These are phyloP conservation scores for Lobulomyces angularis DNA, from an alignment of 192 early-diverging fungal species.

Conservation along the genomic window DNA sequence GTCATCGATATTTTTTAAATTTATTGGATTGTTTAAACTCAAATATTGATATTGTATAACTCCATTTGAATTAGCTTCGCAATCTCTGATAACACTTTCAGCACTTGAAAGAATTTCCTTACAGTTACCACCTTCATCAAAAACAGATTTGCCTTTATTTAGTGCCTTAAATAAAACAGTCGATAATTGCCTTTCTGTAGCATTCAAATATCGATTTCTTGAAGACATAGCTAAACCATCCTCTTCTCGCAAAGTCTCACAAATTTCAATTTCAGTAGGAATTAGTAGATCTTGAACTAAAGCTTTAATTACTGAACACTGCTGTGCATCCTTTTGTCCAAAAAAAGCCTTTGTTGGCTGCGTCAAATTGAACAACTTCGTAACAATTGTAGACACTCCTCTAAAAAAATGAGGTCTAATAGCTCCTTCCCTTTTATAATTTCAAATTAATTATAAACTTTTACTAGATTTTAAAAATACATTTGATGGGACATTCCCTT, in stretches of 20 bases:
- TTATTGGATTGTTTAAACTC: slow-evolving; percentile 56
- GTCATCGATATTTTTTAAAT: slow-evolving; percentile 46
- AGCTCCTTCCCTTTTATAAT: slow-evolving; percentile 52
- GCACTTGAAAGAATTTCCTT: slow-evolving; percentile 7
- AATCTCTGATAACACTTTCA: slow-evolving; percentile 26
- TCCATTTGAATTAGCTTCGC: slow-evolving; percentile 31
- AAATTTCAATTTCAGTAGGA: slow-evolving; percentile 58
- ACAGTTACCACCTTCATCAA: slow-evolving; percentile 17
- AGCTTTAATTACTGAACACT: slow-evolving; percentile 43
- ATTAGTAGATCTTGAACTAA: slow-evolving; percentile 60
- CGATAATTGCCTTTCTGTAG: slow-evolving; percentile 54
- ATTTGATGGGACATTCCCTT: slow-evolving; percentile 79
- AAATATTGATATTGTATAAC: slow-evolving; percentile 73
- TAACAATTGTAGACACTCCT: slow-evolving; percentile 88
- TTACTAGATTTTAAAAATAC: slow-evolving; percentile 8
- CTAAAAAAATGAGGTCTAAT: slow-evolving; percentile 92
- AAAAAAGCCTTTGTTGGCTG: slow-evolving; percentile 76
- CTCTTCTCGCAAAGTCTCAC: slow-evolving; percentile 58
- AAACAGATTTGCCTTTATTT: slow-evolving; percentile 32
- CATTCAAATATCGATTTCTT: slow-evolving; percentile 72
- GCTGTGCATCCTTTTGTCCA: slow-evolving; percentile 96
- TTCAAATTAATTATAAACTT: neutral
- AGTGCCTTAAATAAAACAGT: slow-evolving; percentile 66
- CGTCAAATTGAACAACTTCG: slow-evolving; percentile 84
- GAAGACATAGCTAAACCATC: slow-evolving; percentile 86